These are phyloP conservation scores for Tinospora cordifolia DNA, from an alignment of 164 flowering plant species.

Conservation along the genomic window DNA sequence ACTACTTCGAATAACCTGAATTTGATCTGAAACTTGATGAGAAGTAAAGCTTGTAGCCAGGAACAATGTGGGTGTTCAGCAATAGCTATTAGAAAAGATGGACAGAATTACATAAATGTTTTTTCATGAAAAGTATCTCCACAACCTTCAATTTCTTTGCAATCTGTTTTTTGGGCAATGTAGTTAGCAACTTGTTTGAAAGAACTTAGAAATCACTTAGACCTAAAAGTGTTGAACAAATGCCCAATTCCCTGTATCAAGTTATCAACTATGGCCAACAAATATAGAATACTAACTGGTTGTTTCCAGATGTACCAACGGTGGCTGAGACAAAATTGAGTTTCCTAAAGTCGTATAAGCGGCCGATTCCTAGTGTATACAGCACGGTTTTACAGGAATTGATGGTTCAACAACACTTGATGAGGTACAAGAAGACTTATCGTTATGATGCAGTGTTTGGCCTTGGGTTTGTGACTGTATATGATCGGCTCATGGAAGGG, in stretches of 20 bases:
- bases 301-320: slow-evolving; percentile 59
- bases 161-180: too few species aligned
- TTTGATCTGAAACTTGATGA: not conserved
- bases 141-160: too few species aligned
- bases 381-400: slow-evolving; percentile 83
- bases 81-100: too few species aligned
- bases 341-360: slow-evolving; percentile 72
- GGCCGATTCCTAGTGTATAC: slow-evolving; percentile 89
- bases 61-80: too few species aligned
- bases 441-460: slow-evolving; percentile 87
- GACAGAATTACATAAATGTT: too few species aligned
- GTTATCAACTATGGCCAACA: too few species aligned
- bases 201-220: too few species aligned
- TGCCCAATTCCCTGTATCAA: too few species aligned
- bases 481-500: slow-evolving; percentile 93
- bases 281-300: not conserved
- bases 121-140: too few species aligned
- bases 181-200: too few species aligned
- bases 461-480: slow-evolving; percentile 93
- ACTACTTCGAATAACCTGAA: not conserved
- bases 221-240: too few species aligned
- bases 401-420: slow-evolving; percentile 87
- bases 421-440: slow-evolving; percentile 68
- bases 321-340: slow-evolving; percentile 80
- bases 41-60: not conserved